Percentiles rank a stretch among this genome's conserved stretches.
Conservation (phyloP, 768 basidiomycete genomes). For the Tylopilus sp. region DNA sequence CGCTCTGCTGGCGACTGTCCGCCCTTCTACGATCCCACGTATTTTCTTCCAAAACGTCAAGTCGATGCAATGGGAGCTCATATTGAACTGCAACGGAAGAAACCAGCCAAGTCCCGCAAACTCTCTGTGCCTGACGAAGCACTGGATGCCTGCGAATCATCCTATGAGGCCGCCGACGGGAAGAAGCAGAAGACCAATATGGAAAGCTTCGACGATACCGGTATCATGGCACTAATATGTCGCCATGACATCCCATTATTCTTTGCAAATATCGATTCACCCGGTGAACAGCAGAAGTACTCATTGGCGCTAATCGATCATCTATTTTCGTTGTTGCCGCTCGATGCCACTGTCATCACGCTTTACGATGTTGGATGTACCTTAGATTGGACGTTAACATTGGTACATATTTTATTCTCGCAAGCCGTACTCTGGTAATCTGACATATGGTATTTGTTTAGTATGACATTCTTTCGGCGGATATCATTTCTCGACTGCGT, state of each 20-base stretch:
- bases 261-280: neutral
- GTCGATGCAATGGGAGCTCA: neutral
- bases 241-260: neutral
- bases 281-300: conserved; percentile 14
- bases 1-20: neutral
- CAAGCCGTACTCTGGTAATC: too few species aligned
- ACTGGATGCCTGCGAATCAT: too few species aligned
- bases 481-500: neutral
- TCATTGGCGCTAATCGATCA: conserved; percentile 23
- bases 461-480: neutral
- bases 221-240: conserved; percentile 1
- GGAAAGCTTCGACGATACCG: too few species aligned
- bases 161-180: too few species aligned
- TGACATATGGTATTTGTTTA: neutral
- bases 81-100: neutral
- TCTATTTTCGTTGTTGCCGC: conserved; percentile 31
- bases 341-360: conserved; percentile 26
- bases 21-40: neutral
- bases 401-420: too few species aligned
- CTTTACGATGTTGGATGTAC: conserved; percentile 34
- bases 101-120: neutral
- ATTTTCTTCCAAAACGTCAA: neutral
- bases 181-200: too few species aligned
- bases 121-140: neutral
- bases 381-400: too few species aligned